These are phyloP conservation scores for Tylopilus rubrobrunneus DNA, from an alignment of 768 basidiomycete genomes.

Conservation along the genomic window DNA sequence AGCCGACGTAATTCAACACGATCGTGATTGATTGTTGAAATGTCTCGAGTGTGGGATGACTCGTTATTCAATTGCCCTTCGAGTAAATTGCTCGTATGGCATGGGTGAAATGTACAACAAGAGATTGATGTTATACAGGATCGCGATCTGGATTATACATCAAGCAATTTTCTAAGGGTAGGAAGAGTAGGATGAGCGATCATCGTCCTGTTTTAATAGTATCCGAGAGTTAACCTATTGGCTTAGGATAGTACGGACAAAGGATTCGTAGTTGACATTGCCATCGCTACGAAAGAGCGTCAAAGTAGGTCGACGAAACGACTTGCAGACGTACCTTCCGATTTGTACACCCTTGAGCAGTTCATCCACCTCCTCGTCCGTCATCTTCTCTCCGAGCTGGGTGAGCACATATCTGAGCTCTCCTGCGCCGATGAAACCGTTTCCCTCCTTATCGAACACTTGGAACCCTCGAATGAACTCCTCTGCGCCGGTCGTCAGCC, in stretches of 20 bases:
- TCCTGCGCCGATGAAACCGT: constrained; percentile 65
- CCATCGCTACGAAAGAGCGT: constrained; percentile 62
- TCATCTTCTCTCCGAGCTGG: constrained; percentile 97
- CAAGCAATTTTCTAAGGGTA: not conserved
- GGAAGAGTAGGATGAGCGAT: not conserved
- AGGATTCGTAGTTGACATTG: constrained; percentile 96
- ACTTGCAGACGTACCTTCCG: constrained; percentile 60
- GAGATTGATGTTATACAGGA: not conserved
- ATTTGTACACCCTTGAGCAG: constrained; percentile 94
- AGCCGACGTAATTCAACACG: too few species aligned
- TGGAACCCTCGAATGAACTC: constrained; percentile 99
- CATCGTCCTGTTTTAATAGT: not conserved
- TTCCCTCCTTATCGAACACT: constrained; percentile 87
- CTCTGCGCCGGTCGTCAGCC: constrained; percentile 47
- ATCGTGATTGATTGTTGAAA: too few species aligned
- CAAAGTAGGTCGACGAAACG: not conserved
- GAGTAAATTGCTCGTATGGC: too few species aligned
- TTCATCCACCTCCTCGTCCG: constrained; percentile 97
- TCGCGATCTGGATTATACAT: not conserved
- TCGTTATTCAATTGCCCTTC: too few species aligned
- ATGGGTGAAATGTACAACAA: not conserved
- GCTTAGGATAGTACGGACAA: constrained; percentile 90
- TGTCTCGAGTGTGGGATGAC: too few species aligned
- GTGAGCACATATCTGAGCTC: constrained; percentile 83
- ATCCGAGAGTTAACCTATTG: constrained; percentile 45